Conservation (phyloP, 495 filamentous ascomycete genomes). For the Penicillium malachiteum region DNA sequence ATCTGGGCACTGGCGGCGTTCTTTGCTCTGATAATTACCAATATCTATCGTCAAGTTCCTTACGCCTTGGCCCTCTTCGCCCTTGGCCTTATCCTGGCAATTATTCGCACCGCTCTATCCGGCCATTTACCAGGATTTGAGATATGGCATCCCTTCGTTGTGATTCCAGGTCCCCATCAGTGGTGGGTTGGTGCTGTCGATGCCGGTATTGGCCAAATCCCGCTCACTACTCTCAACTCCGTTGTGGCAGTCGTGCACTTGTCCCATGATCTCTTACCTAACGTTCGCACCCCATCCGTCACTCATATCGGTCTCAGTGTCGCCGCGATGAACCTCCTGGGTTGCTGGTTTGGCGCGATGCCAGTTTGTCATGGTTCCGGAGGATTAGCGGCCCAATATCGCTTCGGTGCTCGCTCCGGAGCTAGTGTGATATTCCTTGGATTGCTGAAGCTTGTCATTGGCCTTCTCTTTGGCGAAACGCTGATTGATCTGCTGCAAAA, state of each 20-base stretch:
- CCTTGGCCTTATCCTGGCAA: conserved; percentile 59
- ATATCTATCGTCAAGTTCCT: conserved; percentile 59
- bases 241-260: conserved; percentile 81
- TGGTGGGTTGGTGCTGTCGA: conserved; percentile 51
- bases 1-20: conserved; percentile 71
- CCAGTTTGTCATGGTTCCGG: conserved; percentile 93
- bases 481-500: conserved; percentile 63
- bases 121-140: conserved; percentile 44
- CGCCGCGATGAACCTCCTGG: conserved; percentile 74
- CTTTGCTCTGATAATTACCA: conserved; percentile 62
- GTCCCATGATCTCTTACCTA: conserved; percentile 68
- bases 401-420: conserved; percentile 87
- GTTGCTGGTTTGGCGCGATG: conserved; percentile 93
- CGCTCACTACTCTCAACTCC: conserved; percentile 87
- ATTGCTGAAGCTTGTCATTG: conserved; percentile 69
- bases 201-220: conserved; percentile 78
- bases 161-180: conserved; percentile 43
- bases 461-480: conserved; percentile 67
- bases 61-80: conserved; percentile 73
- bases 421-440: conserved; percentile 80
- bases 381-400: conserved; percentile 82
- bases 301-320: conserved; percentile 80
- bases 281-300: conserved; percentile 61
- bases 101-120: conserved; percentile 37
- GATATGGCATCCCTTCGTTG: conserved; percentile 48